A percentile compares a stretch with the other conserved stretches of the same genome.
Evolutionary conservation across 352 stramenopile species (phyloP).

Genomic region (Phytophthora sp.): DNA sequence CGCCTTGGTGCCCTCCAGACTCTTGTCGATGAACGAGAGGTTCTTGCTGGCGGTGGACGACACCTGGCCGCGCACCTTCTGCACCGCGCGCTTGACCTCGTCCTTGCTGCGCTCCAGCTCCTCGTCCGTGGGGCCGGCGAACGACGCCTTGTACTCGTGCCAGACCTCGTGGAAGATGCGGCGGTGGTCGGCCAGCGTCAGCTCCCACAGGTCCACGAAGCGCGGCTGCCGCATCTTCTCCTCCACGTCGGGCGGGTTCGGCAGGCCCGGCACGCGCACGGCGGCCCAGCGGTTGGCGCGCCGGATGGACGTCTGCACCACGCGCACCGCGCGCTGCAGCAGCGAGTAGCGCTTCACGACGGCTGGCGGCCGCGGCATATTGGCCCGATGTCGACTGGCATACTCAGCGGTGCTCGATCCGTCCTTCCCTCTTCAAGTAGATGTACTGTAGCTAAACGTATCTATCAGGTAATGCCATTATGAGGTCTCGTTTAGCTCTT

Average conservation of each 20-base stretch:
- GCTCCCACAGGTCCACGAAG: slow-evolving; percentile 84
- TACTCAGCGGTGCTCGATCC: too few relatives aligned
- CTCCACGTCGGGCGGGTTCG: slow-evolving; percentile 71
- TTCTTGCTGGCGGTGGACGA: slow-evolving; percentile 63
- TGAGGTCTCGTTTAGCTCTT: too few relatives aligned
- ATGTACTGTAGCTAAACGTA: too few relatives aligned
- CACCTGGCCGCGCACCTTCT: slow-evolving; percentile 58
- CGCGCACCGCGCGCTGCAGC: slow-evolving; percentile 74
- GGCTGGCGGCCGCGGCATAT: slow-evolving; percentile 18
- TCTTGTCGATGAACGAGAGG: slow-evolving; percentile 61
- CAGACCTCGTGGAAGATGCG: slow-evolving; percentile 70
- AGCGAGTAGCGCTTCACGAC: slow-evolving; percentile 72
- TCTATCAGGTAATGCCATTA: too few relatives aligned
- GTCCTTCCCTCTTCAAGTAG: too few relatives aligned
- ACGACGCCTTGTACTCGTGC: slow-evolving; percentile 75
- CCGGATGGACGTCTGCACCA: slow-evolving; percentile 70
- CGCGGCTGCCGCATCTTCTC: slow-evolving; percentile 44
- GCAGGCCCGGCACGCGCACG: slow-evolving; percentile 66
- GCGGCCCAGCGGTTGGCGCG: slow-evolving; percentile 56
- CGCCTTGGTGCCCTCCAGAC: slow-evolving; percentile 70
- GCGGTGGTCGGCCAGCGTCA: slow-evolving; percentile 70
- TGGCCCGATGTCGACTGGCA: neutral
- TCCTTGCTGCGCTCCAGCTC: slow-evolving; percentile 73
- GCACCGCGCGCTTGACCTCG: slow-evolving; percentile 56
- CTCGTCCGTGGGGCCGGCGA: slow-evolving; percentile 53